Evolutionary conservation across 495 filamentous ascomycete species (phyloP), one percentile per base, ranked within the genome.

Genomic region (Cryomyces minteri): DNA sequence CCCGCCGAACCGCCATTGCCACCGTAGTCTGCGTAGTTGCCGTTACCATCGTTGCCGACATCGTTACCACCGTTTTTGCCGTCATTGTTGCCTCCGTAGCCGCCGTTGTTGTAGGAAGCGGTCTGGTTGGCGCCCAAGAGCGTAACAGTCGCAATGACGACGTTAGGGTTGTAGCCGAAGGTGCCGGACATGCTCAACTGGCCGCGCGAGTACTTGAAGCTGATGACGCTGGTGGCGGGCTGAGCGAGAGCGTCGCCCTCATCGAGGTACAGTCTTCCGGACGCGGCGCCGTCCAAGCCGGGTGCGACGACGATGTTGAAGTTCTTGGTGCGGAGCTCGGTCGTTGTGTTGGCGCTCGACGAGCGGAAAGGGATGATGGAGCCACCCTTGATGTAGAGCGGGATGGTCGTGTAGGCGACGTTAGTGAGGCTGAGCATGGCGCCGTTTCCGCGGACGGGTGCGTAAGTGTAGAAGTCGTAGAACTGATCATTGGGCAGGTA

Each of bases 401-500:
- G 82, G 56, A 90, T 84, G 43, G 74, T 67, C 9, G 78, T 76
- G 51, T 76, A 67, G 40, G 53, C 61, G 51, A 83, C 62, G 49
- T 76, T 55, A 28, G 51, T 53, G 36, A 84, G 59, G 2, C 65
- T 74, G 39, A 78, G 54, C 32, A 52, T 64, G 5, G 54, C 54
- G 6, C 78, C 80, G 3, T 57, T 53, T n/a, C 80, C 79, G 5
- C 62, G 65, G 31, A 88, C 54, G 2, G 60, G 54, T 42, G 66
- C 59, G 43, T 71, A 67, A 1, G 79, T 84, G 60, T 73, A 74
- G 68, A 71, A 85, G 62, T 88, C 80, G 63, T 88, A 90, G 65
- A 83, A 87, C 47, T 75, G 54, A 54, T 81, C 82, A 33, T 79
- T 53, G 36, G 83, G 81, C 39, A 90, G 70, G 61, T 88, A 88